Evolutionary conservation across 129 eudicot genomes (phyloP), one percentile per base, ranked within the genome.

Genomic region (Tagetes erecta): DNA sequence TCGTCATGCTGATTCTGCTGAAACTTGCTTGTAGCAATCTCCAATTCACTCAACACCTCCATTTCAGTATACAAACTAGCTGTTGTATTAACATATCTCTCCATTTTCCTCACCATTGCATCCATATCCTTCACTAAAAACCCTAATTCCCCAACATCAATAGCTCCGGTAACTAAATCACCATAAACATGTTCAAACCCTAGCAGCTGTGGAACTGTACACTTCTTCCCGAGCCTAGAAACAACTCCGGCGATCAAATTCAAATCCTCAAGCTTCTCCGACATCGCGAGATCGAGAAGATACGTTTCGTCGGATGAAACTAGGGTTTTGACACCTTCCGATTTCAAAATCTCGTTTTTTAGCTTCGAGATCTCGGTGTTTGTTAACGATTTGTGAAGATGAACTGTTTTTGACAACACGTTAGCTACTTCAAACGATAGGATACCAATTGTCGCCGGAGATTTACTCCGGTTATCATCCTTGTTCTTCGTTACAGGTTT

Each of bases 91-190:
- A 91, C 96, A 63, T 83, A 89, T 49, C 96, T 69, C 84, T 91
- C 99, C 96, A 95, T 85, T 76, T 80, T 95, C 68, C 84, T 80
- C 42, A 88, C 88, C 95, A 82, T 91, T 1, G 85, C 81, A 8
- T 95, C 97, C 97, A 95, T 95, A 79, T 95, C 96, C 82, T 89
- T 95, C 59, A 87, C 97, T 78, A 88, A 67, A 74, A 91, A 85
- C 64, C 95, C 96, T 74, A 90, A 51, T 38, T 77, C 88, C 58
- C 76, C 82, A 33, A 91, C 87, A 59, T 88, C 91, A 74, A 88
- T 87, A 5, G 52, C 77, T 42, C 96, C 96, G 41, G 69, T 77
- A 6, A 82, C 76, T 27, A 95, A 75, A 76, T 95, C 99, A 1
- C 85, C 84, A 51, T 86, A 95, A 38, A 91, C 97, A 73, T 95